Conservation (phyloP, 2,329 filamentous ascomycete genomes). For the Fusarium longipes region DNA sequence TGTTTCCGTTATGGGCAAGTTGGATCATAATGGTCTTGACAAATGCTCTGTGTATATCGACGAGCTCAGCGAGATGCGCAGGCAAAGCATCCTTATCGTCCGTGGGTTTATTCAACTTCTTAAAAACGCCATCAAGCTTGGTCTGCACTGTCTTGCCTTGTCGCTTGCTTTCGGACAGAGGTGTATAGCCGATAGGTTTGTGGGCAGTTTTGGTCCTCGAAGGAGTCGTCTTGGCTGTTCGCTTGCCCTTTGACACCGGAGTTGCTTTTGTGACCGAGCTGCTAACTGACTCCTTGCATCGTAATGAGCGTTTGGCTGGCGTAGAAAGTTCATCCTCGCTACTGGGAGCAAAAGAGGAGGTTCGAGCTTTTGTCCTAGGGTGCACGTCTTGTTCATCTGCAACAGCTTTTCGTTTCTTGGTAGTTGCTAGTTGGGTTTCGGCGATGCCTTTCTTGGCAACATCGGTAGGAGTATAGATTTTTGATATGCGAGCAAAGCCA, state of each 20-base stretch:
- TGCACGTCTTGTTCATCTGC: conserved; percentile 44
- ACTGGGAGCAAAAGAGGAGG: conserved; percentile 50
- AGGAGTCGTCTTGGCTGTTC: conserved; percentile 45
- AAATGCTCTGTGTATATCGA: conserved; percentile 74
- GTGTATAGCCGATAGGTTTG: conserved; percentile 48
- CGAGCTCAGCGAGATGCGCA: conserved; percentile 66
- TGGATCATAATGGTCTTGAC: conserved; percentile 76
- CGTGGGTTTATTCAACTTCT: conserved; percentile 47
- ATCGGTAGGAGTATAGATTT: conserved; percentile 49
- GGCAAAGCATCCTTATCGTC: conserved; percentile 54
- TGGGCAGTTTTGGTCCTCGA: conserved; percentile 48
- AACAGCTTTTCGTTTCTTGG: conserved; percentile 56
- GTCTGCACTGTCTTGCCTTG: conserved; percentile 49
- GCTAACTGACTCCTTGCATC: conserved; percentile 40
- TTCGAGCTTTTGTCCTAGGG: conserved; percentile 43
- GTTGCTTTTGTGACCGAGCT: conserved; percentile 8
- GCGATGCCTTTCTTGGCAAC: conserved; percentile 51
- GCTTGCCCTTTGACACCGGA: conserved; percentile 47
- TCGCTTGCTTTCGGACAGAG: conserved; percentile 48
- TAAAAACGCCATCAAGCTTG: conserved; percentile 56
- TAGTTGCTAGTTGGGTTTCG: conserved; percentile 36
- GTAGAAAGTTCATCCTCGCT: conserved; percentile 47
- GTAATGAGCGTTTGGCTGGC: conserved; percentile 46
- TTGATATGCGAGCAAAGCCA: conserved; percentile 62
- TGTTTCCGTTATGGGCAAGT: conserved; percentile 73